Conservation (phyloP, 495 filamentous ascomycete species). For the Copromyces sp. region DNA sequence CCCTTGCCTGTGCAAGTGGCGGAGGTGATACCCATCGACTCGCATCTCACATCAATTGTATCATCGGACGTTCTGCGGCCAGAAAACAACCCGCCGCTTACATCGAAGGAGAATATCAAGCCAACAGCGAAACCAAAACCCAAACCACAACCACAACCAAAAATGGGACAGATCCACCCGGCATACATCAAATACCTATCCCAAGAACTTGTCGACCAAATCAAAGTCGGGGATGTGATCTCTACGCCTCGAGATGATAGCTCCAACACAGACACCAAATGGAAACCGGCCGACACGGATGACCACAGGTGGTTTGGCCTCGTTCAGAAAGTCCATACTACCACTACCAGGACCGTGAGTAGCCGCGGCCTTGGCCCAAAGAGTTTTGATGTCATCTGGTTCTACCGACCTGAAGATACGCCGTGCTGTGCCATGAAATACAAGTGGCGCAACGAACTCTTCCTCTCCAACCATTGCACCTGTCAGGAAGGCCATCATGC, state of each 20-base stretch:
- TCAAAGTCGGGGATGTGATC: conserved; percentile 30
- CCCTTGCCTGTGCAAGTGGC: background rate
- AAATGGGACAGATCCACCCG: background rate
- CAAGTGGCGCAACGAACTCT: conserved; percentile 59
- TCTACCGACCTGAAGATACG: conserved; percentile 60
- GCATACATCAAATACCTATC: background rate
- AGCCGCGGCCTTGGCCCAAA: conserved; percentile 7
- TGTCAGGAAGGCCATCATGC: conserved; percentile 36
- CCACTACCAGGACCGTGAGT: conserved; percentile 8
- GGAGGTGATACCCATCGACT: background rate
- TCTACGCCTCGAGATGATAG: conserved; percentile 31
- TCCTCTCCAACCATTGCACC: conserved; percentile 67
- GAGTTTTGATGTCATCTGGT: conserved; percentile 55
- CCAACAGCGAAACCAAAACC: background rate
- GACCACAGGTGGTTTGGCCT: conserved; percentile 53
- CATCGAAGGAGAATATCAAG: background rate
- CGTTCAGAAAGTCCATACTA: conserved; percentile 44
- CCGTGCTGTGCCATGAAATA: conserved; percentile 53
- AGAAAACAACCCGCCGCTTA: background rate
- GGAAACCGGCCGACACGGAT: conserved; percentile 39
- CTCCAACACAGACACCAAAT: conserved; percentile 35
- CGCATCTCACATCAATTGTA: background rate
- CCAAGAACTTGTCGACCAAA: conserved; percentile 4
- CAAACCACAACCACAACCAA: background rate
- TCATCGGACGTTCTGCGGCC: background rate